Base-by-base conservation (phyloP, 2,329 filamentous ascomycete species). In the Daldinia sp. region DNA sequence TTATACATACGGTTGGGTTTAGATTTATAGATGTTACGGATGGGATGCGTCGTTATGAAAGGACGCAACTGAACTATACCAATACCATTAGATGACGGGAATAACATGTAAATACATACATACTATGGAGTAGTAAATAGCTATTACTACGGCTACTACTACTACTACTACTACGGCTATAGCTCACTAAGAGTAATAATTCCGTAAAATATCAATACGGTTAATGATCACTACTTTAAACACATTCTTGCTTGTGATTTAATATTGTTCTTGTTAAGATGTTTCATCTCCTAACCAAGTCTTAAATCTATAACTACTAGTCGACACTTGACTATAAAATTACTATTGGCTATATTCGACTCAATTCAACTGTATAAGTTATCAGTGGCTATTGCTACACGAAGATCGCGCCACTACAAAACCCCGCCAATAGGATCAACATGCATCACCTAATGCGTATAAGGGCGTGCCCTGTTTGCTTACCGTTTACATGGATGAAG, bases 391-490 rank as follows among this genome's bases (percentile, higher is more conserved):
- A 3, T n/a, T 13, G 46, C 33, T 51, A 33, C 46, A 51, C 46
- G 33, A 7, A 51, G 46, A 18, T 18, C 3, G 15, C 5, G 44
- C 48, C 48, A 54, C 18, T 7, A 39, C 37, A 13, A 15, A 20
- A 46, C 15, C 51, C 56, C 9, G 30, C 67, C 59, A 69, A 66
- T 69, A 50, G 60, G 6, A 13, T 53, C 20, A 1, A 9, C 18
- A 48, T 10, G 20, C 48, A 63, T 33, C 53, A 42, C 56, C 63
- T 7, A 58, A 67, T 69, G 46, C 20, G 59, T 63, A 48, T 44
- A 50, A 41, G 37, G 26, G 26, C 54, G 30, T 68, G 33, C 30
- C 23, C 23, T 42, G 41, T 58, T 37, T 28, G 54, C 54, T 39
- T 42, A 53, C 15, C 13, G 30, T 20, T 18, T 56, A 35, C 57